Conservation (phyloP, 116 monocot species). For the Phalaenopsis hybrid region DNA sequence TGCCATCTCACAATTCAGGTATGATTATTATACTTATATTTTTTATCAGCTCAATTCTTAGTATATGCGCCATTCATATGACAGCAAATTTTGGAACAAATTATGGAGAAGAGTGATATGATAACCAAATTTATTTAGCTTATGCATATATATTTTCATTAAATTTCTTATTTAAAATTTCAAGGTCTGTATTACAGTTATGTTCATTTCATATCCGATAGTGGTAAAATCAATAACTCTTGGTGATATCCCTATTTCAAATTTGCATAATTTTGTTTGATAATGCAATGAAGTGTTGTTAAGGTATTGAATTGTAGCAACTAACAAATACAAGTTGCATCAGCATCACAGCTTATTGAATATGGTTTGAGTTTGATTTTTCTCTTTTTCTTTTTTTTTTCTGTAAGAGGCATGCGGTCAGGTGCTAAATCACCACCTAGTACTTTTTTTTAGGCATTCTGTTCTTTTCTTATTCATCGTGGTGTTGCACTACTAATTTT, state of each 20-base stretch:
- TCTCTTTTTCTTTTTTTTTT: no score
- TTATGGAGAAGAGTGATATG: neutral
- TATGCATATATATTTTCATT: neutral
- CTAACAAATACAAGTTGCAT: neutral
- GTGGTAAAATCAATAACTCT: neutral
- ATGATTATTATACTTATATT: constrained; percentile 1
- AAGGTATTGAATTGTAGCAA: neutral
- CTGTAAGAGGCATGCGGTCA: no score
- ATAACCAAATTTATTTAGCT: neutral
- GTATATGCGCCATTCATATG: no score
- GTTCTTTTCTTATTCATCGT: no score
- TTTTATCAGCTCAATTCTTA: neutral
- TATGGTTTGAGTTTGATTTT: no score
- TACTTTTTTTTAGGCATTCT: no score
- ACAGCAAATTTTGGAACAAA: neutral
- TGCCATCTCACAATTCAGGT: constrained; percentile 47
- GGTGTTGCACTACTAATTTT: no score
- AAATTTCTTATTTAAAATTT: neutral
- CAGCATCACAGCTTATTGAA: no score
- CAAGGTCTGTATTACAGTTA: neutral
- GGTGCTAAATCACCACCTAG: no score
- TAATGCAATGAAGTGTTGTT: neutral
- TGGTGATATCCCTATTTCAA: neutral
- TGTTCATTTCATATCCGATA: neutral
- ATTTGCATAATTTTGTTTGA: neutral